Evolutionary conservation across 805 yeast genomes (phyloP).

Genomic region (Starmerella floricola): DNA sequence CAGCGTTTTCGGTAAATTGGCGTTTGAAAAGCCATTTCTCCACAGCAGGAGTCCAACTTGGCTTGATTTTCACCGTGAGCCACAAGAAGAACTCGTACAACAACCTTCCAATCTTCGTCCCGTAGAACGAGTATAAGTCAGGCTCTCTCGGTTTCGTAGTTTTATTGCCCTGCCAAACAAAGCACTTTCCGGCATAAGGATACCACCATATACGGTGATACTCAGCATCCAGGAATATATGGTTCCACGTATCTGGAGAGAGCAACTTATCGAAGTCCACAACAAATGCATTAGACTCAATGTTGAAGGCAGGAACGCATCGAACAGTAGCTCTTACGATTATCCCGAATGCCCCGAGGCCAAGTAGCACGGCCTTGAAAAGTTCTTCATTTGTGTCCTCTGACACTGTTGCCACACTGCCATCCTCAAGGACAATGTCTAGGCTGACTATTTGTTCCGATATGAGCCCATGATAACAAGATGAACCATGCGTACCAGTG

Average conservation of each 20-base stretch:
- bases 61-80: conserved; percentile 60
- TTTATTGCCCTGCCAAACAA: conserved; percentile 81
- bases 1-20: conserved; percentile 49
- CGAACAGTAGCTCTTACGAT: conserved; percentile 77
- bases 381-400: conserved; percentile 49
- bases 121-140: conserved; percentile 75
- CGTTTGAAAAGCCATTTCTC: conserved; percentile 75
- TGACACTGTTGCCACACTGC: conserved; percentile 57
- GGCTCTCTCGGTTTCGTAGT: conserved; percentile 50
- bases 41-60: conserved; percentile 69
- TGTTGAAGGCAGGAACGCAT: conserved; percentile 69
- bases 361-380: conserved; percentile 70
- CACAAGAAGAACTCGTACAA: conserved; percentile 71
- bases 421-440: conserved; percentile 62
- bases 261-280: conserved; percentile 64
- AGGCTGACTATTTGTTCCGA: conserved; percentile 76
- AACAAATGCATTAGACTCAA: conserved; percentile 71
- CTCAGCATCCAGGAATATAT: conserved; percentile 79
- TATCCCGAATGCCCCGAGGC: conserved; percentile 85
- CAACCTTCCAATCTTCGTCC: conserved; percentile 62
- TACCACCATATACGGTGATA: conserved; percentile 95
- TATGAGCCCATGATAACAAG: conserved; percentile 82
- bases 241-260: conserved; percentile 47
- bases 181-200: conserved; percentile 77
- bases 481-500: conserved; percentile 94